phyloP scores from a whole-genome alignment of 2,329 filamentous ascomycete species.

The Venturia aucupariae region DNA sequence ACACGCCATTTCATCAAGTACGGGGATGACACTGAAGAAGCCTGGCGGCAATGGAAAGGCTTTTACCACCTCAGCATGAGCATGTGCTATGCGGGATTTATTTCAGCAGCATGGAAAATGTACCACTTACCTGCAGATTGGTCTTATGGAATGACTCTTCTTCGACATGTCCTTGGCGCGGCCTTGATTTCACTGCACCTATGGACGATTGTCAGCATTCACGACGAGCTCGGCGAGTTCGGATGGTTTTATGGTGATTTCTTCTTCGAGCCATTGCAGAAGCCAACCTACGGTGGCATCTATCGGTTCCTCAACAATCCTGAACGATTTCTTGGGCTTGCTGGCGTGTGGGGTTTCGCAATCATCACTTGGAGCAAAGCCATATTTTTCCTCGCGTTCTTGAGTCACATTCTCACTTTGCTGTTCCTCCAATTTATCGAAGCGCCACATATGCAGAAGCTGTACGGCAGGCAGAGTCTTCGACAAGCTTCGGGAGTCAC shows the following conservation, averaged over 20 bases:
- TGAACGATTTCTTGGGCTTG: conserved; percentile 84
- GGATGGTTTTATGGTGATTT: conserved; percentile 99
- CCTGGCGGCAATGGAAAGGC: conserved; percentile 96
- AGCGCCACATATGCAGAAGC: conserved; percentile 94
- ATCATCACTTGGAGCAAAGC: conserved; percentile 84
- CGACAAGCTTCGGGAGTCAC: conserved; percentile 83
- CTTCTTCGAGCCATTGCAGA: conserved; percentile 84
- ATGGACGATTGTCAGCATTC: conserved; percentile 89
- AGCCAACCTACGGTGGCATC: conserved; percentile 91
- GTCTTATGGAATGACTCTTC: conserved; percentile 72
- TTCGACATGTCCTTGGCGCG: conserved; percentile 78
- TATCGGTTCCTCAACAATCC: conserved; percentile 98
- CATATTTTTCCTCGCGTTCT: conserved; percentile 76
- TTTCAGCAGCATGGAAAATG: conserved; percentile 93
- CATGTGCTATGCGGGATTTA: conserved; percentile 81
- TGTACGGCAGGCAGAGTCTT: conserved; percentile 70
- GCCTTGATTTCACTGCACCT: conserved; percentile 77
- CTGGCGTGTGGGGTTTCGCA: conserved; percentile 90
- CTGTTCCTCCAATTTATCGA: conserved; percentile 89
- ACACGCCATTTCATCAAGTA: conserved; percentile 97
- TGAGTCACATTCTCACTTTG: conserved; percentile 77
- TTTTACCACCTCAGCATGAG: conserved; percentile 88
- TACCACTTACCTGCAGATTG: conserved; percentile 81
- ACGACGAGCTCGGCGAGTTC: conserved; percentile 92
- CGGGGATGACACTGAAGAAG: conserved; percentile 80